Evolutionary conservation across 192 early-diverging fungal species (phyloP).

Genomic region (Coemansia sp.): DNA sequence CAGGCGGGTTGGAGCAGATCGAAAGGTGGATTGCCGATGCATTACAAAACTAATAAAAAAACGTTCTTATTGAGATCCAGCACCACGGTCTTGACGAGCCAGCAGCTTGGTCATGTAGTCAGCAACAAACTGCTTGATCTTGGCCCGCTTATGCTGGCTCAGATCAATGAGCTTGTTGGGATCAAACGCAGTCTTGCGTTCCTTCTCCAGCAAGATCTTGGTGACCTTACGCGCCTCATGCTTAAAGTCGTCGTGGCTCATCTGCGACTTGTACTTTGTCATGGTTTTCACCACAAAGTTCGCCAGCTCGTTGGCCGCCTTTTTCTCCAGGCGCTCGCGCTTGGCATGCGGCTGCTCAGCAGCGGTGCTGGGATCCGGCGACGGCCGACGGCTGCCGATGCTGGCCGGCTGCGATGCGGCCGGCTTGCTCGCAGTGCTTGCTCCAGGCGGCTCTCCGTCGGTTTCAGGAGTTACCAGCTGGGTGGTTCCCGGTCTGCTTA

Average conservation of each 20-base stretch:
- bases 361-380: slow-evolving; percentile 6
- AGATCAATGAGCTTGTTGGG: slow-evolving; percentile 44
- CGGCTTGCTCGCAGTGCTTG: neutral
- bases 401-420: neutral
- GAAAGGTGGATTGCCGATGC: slow-evolving; percentile 61
- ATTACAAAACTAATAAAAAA: slow-evolving; percentile 10
- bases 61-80: neutral
- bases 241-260: slow-evolving; percentile 52
- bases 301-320: slow-evolving; percentile 45
- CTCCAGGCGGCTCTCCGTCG: slow-evolving; percentile 26
- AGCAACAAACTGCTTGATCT: slow-evolving; percentile 50
- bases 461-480: slow-evolving; percentile 46
- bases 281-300: slow-evolving; percentile 44
- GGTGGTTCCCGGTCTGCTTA: neutral
- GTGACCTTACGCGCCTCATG: slow-evolving; percentile 54
- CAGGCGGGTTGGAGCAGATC: slow-evolving; percentile 58
- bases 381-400: slow-evolving; percentile 9
- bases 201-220: slow-evolving; percentile 55
- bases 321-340: slow-evolving; percentile 45
- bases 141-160: slow-evolving; percentile 45
- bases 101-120: slow-evolving; percentile 36
- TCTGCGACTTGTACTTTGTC: slow-evolving; percentile 46
- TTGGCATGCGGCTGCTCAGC: slow-evolving; percentile 15
- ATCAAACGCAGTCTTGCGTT: slow-evolving; percentile 45
- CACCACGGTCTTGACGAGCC: neutral